A percentile compares a stretch with the other conserved stretches of the same genome.
These are phyloP conservation scores for Colletotrichum sp. DNA, from an alignment of 2,329 filamentous ascomycete species.

Conservation along the genomic window DNA sequence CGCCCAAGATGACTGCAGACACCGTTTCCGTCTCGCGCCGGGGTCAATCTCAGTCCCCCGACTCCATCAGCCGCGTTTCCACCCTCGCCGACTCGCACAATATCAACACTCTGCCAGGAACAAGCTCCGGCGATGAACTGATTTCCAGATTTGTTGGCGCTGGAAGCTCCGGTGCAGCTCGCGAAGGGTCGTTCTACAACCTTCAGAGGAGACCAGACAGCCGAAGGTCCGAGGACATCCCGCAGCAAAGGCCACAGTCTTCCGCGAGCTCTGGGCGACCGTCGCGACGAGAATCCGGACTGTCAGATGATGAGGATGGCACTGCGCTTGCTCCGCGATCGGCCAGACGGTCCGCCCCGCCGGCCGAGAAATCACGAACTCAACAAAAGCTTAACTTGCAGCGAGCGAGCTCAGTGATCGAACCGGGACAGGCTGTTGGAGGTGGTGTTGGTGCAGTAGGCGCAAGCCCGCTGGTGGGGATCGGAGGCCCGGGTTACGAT, in stretches of 20 bases:
- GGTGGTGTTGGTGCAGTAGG: slow-evolving; percentile 43
- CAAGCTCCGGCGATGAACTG: slow-evolving; percentile 34
- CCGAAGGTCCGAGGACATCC: slow-evolving; percentile 34
- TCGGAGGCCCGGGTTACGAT: slow-evolving; percentile 61
- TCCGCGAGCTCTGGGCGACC: slow-evolving; percentile 38
- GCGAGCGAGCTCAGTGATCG: slow-evolving; percentile 74
- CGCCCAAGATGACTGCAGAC: slow-evolving; percentile 69
- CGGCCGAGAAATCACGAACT: slow-evolving; percentile 67
- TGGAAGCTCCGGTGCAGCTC: slow-evolving; percentile 52
- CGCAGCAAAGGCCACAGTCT: slow-evolving; percentile 45
- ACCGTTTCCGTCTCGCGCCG: slow-evolving; percentile 51
- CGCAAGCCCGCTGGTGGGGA: slow-evolving; percentile 54
- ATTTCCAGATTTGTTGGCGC: slow-evolving; percentile 66
- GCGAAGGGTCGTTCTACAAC: slow-evolving; percentile 58
- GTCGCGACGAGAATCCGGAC: not conserved
- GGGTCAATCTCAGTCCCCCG: slow-evolving; percentile 33
- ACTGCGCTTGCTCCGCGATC: slow-evolving; percentile 53
- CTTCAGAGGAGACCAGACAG: slow-evolving; percentile 31
- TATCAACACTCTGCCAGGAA: slow-evolving; percentile 28
- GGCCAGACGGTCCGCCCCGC: slow-evolving; percentile 42
- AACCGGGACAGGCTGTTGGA: slow-evolving; percentile 58
- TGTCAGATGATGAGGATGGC: slow-evolving; percentile 37
- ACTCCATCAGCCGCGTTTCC: slow-evolving; percentile 43
- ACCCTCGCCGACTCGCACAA: slow-evolving; percentile 37
- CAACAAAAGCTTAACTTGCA: slow-evolving; percentile 80